Percentiles rank a stretch among this genome's conserved stretches.
Evolutionary conservation across 345 rosid genomes (phyloP).

Genomic region (Diplotaxis tenuifolia): DNA sequence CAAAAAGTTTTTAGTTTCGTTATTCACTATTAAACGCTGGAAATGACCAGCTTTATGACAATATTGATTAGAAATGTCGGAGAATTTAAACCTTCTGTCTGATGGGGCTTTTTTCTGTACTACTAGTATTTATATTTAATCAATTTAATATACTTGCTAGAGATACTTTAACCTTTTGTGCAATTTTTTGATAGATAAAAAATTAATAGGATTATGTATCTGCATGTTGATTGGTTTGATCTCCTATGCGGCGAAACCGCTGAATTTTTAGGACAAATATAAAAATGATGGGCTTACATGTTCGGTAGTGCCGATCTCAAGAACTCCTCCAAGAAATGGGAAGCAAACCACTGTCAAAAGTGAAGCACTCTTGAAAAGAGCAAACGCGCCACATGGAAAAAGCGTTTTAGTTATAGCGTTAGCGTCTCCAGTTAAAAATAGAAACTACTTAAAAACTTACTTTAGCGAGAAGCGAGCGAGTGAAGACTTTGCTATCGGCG

Average conservation of each 20-base stretch:
- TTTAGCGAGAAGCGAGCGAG: slow-evolving; percentile 93
- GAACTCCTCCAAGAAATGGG: slow-evolving; percentile 67
- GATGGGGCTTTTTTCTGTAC: slow-evolving; percentile 10
- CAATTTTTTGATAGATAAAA: neutral
- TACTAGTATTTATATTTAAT: neutral
- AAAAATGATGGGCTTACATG: slow-evolving; percentile 47
- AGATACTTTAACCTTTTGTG: neutral
- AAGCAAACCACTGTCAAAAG: slow-evolving; percentile 85
- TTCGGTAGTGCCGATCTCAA: slow-evolving; percentile 89
- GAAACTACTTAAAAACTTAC: slow-evolving; percentile 36
- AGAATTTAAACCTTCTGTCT: neutral
- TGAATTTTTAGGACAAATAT: neutral
- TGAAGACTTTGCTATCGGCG: slow-evolving; percentile 82
- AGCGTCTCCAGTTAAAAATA: neutral
- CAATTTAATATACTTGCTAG: neutral
- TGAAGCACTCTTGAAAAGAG: slow-evolving; percentile 63
- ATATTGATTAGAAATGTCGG: slow-evolving; percentile 5
- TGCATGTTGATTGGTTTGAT: neutral
- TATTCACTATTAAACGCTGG: neutral
- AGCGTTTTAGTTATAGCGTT: slow-evolving; percentile 26
- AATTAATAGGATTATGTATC: neutral
- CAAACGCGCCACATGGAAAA: slow-evolving; percentile 24
- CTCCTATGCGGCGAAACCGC: neutral
- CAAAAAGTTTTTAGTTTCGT: neutral
- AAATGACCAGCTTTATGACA: slow-evolving; percentile 4